Conservation (phyloP, 116 monocot species). For the Phalaenopsis hybrid region DNA sequence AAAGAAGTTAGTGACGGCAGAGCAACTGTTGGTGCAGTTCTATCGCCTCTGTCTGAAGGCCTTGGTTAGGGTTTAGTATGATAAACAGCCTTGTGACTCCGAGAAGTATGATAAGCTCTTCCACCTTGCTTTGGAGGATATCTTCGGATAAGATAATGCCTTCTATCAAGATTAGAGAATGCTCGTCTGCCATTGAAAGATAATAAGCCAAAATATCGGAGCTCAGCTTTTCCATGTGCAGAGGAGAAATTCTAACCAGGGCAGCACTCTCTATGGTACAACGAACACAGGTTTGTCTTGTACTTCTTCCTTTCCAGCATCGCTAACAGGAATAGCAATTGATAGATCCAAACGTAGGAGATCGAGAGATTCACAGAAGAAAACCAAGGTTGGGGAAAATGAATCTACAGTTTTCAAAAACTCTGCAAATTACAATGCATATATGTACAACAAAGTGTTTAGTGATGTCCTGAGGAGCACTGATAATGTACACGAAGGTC, state of each 20-base stretch:
- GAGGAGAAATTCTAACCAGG: constrained; percentile 57
- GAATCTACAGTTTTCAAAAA: neutral
- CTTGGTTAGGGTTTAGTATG: too few relatives aligned
- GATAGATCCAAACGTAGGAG: neutral
- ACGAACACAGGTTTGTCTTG: constrained; percentile 70
- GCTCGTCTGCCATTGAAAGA: constrained; percentile 27
- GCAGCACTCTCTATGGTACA: constrained; percentile 56
- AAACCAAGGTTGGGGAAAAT: neutral
- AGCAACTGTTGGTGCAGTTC: too few relatives aligned
- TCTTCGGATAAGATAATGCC: too few relatives aligned
- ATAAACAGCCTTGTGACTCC: too few relatives aligned
- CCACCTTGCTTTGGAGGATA: too few relatives aligned
- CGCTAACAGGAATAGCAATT: neutral
- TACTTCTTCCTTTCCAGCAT: constrained; percentile 47
- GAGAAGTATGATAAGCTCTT: too few relatives aligned
- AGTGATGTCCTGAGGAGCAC: neutral
- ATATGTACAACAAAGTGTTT: neutral
- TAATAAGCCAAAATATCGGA: constrained; percentile 28
- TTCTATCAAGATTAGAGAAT: too few relatives aligned
- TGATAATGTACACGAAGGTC: neutral
- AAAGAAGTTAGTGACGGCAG: too few relatives aligned
- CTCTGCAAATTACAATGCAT: neutral
- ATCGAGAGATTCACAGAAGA: neutral
- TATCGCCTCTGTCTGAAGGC: too few relatives aligned
- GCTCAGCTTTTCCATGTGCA: constrained; percentile 62